Percentiles rank a stretch among this genome's conserved stretches.
phyloP scores from a whole-genome alignment of 768 basidiomycete species.

The Vararia minispora region DNA sequence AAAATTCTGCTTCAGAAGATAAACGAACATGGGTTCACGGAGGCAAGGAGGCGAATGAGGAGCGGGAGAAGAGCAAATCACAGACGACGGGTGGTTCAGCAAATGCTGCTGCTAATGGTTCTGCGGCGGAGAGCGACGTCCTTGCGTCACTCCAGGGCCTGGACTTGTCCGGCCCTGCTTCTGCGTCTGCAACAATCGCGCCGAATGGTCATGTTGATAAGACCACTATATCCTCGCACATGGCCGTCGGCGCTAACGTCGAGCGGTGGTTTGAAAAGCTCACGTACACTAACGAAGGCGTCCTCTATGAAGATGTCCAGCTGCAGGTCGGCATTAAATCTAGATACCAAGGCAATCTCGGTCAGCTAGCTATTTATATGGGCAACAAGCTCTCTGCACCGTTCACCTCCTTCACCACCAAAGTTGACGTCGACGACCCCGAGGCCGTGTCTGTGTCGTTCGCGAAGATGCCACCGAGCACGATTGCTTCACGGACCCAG shows the following conservation, averaged over 20 bases:
- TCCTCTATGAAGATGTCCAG: slow-evolving; percentile 92
- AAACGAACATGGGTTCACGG: slow-evolving; percentile 94
- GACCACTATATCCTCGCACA: slow-evolving; percentile 28
- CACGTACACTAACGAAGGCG: slow-evolving; percentile 69
- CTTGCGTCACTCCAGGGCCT: slow-evolving; percentile 76
- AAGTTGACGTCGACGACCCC: slow-evolving; percentile 59
- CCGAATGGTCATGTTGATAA: slow-evolving; percentile 6
- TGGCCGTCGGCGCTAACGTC: slow-evolving; percentile 59
- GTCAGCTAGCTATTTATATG: slow-evolving; percentile 88
- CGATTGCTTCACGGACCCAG: slow-evolving; percentile 74
- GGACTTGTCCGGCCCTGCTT: slow-evolving; percentile 37
- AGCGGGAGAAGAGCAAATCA: slow-evolving; percentile 43
- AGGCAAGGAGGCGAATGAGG: slow-evolving; percentile 84
- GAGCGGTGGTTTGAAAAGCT: slow-evolving; percentile 88
- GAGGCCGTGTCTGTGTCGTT: slow-evolving; percentile 75
- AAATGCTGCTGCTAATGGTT: slow-evolving; percentile 21
- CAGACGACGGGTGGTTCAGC: slow-evolving; percentile 16
- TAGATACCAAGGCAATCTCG: slow-evolving; percentile 89
- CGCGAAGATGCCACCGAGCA: slow-evolving; percentile 81
- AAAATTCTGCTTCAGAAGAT: slow-evolving; percentile 88
- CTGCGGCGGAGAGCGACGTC: slow-evolving; percentile 35
- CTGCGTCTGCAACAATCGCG: slow-evolving; percentile 15
- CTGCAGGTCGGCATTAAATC: slow-evolving; percentile 96
- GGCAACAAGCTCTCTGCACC: slow-evolving; percentile 90
- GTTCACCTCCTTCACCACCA: slow-evolving; percentile 86